Conservation (phyloP, 768 basidiomycete genomes). For the Asterophora parasitica region DNA sequence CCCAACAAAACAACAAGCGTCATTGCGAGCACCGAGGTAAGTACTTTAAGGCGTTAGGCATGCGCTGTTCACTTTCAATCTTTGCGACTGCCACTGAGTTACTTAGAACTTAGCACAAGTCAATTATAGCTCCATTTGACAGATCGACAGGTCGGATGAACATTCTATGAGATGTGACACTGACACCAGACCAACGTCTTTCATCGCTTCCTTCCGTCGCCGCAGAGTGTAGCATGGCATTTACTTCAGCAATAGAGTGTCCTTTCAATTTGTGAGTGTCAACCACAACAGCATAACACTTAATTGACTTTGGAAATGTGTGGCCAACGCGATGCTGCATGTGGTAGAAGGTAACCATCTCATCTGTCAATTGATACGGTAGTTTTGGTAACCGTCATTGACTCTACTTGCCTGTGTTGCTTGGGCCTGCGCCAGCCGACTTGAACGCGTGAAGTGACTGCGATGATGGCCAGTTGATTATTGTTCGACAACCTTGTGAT, state of each 20-base stretch:
- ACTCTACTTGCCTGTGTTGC: not conserved
- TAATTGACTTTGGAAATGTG: not conserved
- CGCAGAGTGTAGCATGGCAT: too few species aligned
- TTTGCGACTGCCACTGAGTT: not conserved
- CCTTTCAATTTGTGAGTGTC: not conserved
- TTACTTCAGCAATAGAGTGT: not conserved
- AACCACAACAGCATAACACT: too few species aligned
- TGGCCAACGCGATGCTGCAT: not conserved
- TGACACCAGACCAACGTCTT: not conserved
- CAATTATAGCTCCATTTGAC: conserved; percentile 6
- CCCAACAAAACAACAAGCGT: not conserved
- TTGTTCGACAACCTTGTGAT: conserved; percentile 5
- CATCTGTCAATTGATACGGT: conserved; percentile 1
- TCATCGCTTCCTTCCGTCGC: not conserved
- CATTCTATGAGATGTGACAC: too few species aligned
- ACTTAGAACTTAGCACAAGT: not conserved
- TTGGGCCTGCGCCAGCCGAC: too few species aligned
- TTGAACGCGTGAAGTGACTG: too few species aligned
- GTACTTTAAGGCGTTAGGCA: not conserved
- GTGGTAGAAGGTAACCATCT: conserved; percentile 1
- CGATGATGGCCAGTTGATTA: not conserved
- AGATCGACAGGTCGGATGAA: conserved; percentile 14
- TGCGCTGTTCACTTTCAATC: not conserved
- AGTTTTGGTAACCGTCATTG: conserved; percentile 10
- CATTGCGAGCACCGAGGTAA: not conserved